Conservation (phyloP, 805 yeast genomes). For the Yarrowia keelungensis region DNA sequence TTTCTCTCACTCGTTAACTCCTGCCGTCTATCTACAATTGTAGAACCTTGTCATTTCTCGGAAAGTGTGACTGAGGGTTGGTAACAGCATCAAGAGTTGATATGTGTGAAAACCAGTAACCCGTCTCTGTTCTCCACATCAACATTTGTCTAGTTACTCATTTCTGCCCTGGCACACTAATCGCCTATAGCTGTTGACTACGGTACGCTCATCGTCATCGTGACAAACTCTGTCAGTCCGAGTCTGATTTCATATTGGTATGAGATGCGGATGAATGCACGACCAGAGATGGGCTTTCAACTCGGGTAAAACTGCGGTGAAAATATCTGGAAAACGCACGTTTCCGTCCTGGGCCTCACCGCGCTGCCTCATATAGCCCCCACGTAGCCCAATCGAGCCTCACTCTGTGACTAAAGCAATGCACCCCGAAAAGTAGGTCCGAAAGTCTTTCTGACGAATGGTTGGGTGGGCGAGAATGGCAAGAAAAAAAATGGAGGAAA, state of each 20-base stretch:
- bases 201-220: slow-evolving; percentile 1
- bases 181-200: not conserved
- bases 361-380: too few species aligned
- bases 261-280: not conserved
- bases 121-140: too few species aligned
- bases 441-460: slow-evolving; percentile 22
- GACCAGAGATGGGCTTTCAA: not conserved
- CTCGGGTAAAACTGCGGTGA: not conserved
- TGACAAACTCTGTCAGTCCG: slow-evolving; percentile 2
- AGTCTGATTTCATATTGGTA: not conserved
- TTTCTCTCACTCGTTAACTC: not conserved
- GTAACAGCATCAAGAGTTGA: not conserved
- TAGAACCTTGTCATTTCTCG: slow-evolving; percentile 14
- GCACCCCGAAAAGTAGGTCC: slow-evolving; percentile 16
- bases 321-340: not conserved
- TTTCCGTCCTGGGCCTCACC: too few species aligned
- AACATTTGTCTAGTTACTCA: not conserved
- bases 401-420: not conserved
- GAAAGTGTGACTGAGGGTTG: not conserved
- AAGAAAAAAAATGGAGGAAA: not conserved
- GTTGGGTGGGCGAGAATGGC: slow-evolving; percentile 18
- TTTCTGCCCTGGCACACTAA: not conserved
- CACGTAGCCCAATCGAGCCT: too few species aligned
- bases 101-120: too few species aligned
- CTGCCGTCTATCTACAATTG: not conserved